Base-by-base conservation (phyloP, 2,329 filamentous ascomycete species). In the Colletotrichum sp. region DNA sequence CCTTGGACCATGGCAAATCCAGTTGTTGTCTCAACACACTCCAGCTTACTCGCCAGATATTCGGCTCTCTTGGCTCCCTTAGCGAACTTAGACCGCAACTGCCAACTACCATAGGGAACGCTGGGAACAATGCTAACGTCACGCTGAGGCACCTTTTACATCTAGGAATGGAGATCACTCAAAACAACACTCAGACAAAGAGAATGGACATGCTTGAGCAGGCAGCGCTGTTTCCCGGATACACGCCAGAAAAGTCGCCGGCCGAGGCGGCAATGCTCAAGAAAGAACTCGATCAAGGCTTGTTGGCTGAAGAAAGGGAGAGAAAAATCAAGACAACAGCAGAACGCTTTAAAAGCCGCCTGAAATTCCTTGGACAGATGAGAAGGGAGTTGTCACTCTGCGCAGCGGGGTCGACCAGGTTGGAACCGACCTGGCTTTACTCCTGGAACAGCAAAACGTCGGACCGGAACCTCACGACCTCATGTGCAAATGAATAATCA, bases 11-110 rank as follows among this genome's bases (percentile, higher is more conserved):
- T 7, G 39, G 18, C 9, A 12, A 49, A 49, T 49, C 5, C 18
- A 2, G 39, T 49, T 49, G 1, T 21, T 49, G 0, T 49, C 9
- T 49, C 39, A 49, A n/a, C 18, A 49, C 5, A 4, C 9, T 12
- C 18, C 16, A 52, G 3, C 44, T 52, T 52, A 52, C 3, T 24
- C 44, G 10, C 12, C n/a, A 0, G n/a, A 1, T 52, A 52, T 52
- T 13, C 2, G 0, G 44, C 44, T 0, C n/a, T 52, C 0, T 1
- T 13, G 44, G 44, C 10, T 13, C 10, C 0, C 44, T 5, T 21
- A 1, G 44, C 44, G n/a, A 52, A 21, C 18, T n/a, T 3, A 44
- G 16, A 13, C 44, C 44, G n/a, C 18, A n/a, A 1, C 44, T 3
- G 44, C 44, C 44, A 21, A 52, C 10, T 52, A 3, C 6, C 6